Evolutionary conservation across 1,284 basidiomycete species (phyloP), one percentile per base, ranked within the genome.

Genomic region (Vanrija pseudolonga): DNA sequence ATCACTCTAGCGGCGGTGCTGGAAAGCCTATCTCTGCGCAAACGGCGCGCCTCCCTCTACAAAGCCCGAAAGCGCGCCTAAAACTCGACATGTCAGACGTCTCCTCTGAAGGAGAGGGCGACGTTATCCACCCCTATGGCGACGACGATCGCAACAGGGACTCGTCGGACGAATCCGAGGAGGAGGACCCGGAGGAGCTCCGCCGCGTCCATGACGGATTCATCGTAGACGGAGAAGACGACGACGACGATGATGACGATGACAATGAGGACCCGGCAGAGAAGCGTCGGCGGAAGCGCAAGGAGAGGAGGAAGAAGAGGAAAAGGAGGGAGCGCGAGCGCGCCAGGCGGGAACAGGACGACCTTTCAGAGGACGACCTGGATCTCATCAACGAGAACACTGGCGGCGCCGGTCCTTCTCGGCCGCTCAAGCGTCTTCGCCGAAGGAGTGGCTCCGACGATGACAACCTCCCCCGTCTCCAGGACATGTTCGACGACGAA

Each of bases 371-470:
- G 51, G 96, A 98, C 68, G 96, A 98, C 70, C 77, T 98, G 51
- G 94, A 95, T 50, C 82, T 98, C 9, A 75, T 98, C 20, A 90
- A 90, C 68, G 96, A 98, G 80, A 98, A 98, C 66, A 92, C 91
- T 4, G 93, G 95, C 9, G 40, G 63, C 19, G 61, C 59, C 79
- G 65, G 83, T 81, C 66, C 79, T 9, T 61, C 63, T 19, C 61
- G 70, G 23, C 68, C 71, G 1, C 50, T 69, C 26, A 71, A 73
- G 57, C 54, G 76, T 28, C 47, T 71, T 46, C 59, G 69, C 55
- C 59, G 68, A 51, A 52, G 71, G 24, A 71, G 71, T 32, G 76
- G 75, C 19, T 77, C 77, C 41, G 69, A 69, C 40, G 74, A 84
- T 38, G 77, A 69, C 9, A 65, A 74, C 20, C 59, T 53, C 19